Base-by-base conservation (phyloP, 148 eudicot genomes). In the Heliamphora exappendiculata region DNA sequence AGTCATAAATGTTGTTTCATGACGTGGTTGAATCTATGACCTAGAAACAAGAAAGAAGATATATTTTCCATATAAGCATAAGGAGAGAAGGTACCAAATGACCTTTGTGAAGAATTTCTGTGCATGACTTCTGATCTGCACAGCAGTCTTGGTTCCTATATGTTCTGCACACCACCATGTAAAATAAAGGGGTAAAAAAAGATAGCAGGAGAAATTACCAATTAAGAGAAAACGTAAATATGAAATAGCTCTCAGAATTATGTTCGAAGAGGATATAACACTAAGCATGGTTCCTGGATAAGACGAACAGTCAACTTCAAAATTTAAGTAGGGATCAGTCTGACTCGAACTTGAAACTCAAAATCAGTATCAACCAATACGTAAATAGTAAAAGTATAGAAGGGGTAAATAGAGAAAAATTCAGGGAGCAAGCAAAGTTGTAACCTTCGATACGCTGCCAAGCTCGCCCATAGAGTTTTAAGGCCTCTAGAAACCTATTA, bases 401-500 rank as follows among this genome's bases (percentile, higher is more conserved):
- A 5, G 31, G 12, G 73, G 74, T 57, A 67, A 72, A 17, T 31
- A 39, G 20, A 63, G 12, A 37, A 19, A 69, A 60, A 22, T 0
- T 20, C 60, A 60, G 39, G 73, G 76, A 64, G 72, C 79, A 64
- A 33, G 31, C n/a, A 36, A 44, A 67, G 62, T 20, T 24, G 62
- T 33, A 45, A 96, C 99, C 99, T 96, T 96, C 99, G 47, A 96
- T 96, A 19, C 94, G 91, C 84, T 96, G 99, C 99, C 99, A 96
- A 76, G 99, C 98, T 79, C 99, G 94, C 37, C 99, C 99, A 82
- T 96, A 82, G 66, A 96, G 93, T 81, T 96, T 96, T 84, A 96
- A 82, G 76, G 98, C 99, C 84, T 96, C 99, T 2, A 96, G 82
- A 75, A 96, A 96, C 88, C 86, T 89, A 77, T 85, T 91, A 80